A percentile compares a stretch with the other conserved stretches of the same genome.
Conservation (phyloP, 2,329 filamentous ascomycete species). For the Aspergillus fumigatus region DNA sequence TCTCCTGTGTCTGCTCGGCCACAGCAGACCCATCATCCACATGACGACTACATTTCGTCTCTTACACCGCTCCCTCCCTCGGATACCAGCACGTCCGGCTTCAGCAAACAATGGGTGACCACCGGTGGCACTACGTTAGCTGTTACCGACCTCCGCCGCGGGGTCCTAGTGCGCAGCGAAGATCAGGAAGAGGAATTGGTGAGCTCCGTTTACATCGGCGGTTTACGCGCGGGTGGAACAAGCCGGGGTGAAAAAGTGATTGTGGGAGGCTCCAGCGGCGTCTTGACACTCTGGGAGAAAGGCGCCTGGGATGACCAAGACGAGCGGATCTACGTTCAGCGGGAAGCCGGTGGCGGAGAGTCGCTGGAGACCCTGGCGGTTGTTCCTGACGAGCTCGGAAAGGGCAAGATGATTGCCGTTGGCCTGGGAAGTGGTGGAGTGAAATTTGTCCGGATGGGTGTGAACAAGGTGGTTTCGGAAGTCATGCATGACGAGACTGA, state of each 20-base stretch:
- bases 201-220: slow-evolving; percentile 72
- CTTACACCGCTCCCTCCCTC: slow-evolving; percentile 78
- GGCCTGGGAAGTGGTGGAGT: slow-evolving; percentile 78
- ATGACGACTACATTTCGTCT: slow-evolving; percentile 89
- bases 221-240: slow-evolving; percentile 61
- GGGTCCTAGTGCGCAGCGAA: slow-evolving; percentile 82
- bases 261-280: slow-evolving; percentile 72
- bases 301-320: slow-evolving; percentile 95
- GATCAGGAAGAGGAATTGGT: slow-evolving; percentile 93
- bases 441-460: slow-evolving; percentile 69
- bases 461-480: slow-evolving; percentile 65
- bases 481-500: slow-evolving; percentile 80
- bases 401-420: slow-evolving; percentile 63
- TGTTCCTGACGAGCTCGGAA: slow-evolving; percentile 65
- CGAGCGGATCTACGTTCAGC: slow-evolving; percentile 75
- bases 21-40: slow-evolving; percentile 75
- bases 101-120: slow-evolving; percentile 90
- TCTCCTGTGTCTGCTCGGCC: slow-evolving; percentile 58
- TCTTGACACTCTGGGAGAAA: slow-evolving; percentile 89
- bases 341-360: slow-evolving; percentile 60
- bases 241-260: slow-evolving; percentile 71
- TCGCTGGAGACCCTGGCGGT: slow-evolving; percentile 73
- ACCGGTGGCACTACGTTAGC: slow-evolving; percentile 89
- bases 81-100: slow-evolving; percentile 76
- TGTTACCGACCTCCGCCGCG: slow-evolving; percentile 80